Evolutionary conservation across 2,329 filamentous ascomycete species (phyloP).

Genomic region (Colletotrichum orbiculare): DNA sequence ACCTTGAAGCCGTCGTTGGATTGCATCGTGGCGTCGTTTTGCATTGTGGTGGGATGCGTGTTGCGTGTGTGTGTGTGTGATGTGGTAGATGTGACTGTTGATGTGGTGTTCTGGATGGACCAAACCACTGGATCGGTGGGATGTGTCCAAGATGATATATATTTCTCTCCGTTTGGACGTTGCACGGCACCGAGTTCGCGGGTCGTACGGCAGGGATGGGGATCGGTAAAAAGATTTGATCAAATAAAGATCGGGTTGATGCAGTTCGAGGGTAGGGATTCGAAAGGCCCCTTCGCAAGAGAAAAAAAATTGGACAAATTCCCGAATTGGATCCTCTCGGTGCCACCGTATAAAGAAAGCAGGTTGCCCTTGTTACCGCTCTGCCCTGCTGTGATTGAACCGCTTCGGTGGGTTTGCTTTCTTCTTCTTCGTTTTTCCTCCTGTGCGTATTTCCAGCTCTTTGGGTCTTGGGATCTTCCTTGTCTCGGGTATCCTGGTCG

Average conservation of each 20-base stretch:
- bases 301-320: too few species aligned
- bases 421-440: constrained; percentile 4
- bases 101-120: background rate
- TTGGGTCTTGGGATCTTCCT: constrained; percentile 17
- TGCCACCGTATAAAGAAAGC: constrained; percentile 9
- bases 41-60: constrained; percentile 13
- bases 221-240: too few species aligned
- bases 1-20: constrained; percentile 56
- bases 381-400: too few species aligned
- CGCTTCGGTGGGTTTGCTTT: background rate
- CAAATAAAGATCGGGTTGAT: too few species aligned
- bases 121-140: background rate
- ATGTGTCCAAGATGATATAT: background rate
- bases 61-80: background rate
- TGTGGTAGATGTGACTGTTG: background rate
- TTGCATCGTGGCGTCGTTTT: constrained; percentile 39
- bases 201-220: too few species aligned
- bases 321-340: background rate
- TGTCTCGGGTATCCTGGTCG: background rate
- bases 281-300: too few species aligned
- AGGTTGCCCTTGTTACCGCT: constrained; percentile 13
- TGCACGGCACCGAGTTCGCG: too few species aligned
- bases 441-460: constrained; percentile 17
- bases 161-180: constrained; percentile 3
- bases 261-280: too few species aligned